Percentiles rank a stretch among this genome's conserved stretches.
Evolutionary conservation across 805 yeast species (phyloP).

Genomic region (Barnettozyma wickerhamii): DNA sequence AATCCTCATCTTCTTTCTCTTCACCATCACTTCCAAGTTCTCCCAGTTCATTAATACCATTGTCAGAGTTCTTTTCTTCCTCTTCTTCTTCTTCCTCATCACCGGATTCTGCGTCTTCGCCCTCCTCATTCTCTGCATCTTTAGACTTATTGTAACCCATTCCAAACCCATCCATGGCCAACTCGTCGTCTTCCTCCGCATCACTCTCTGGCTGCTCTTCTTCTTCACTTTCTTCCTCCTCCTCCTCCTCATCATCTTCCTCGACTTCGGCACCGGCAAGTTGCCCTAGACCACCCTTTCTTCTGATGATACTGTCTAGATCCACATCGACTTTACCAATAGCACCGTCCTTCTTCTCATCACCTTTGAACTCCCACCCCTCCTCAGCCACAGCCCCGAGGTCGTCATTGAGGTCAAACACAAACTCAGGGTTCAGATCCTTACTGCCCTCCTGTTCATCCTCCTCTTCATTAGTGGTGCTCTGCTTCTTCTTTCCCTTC

Average conservation of each 20-base stretch:
- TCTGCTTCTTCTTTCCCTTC: slow-evolving; percentile 22
- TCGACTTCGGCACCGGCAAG: slow-evolving; percentile 42
- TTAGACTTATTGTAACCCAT: slow-evolving; percentile 25
- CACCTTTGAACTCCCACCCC: slow-evolving; percentile 83
- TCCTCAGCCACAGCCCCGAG: slow-evolving; percentile 45
- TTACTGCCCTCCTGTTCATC: slow-evolving; percentile 38
- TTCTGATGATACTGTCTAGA: slow-evolving; percentile 78
- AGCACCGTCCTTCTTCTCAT: slow-evolving; percentile 26
- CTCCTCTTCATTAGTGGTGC: slow-evolving; percentile 23
- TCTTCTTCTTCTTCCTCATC: slow-evolving; percentile 33
- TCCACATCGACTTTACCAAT: slow-evolving; percentile 59
- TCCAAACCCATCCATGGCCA: slow-evolving; percentile 44
- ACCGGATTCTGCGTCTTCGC: slow-evolving; percentile 26
- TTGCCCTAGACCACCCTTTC: slow-evolving; percentile 74
- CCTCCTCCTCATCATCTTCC: slow-evolving; percentile 34
- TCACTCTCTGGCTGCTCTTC: slow-evolving; percentile 31
- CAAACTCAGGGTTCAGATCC: slow-evolving; percentile 70
- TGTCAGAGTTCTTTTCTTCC: slow-evolving; percentile 29
- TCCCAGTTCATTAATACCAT: too few species aligned
- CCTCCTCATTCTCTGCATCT: slow-evolving; percentile 26
- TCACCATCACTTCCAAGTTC: slow-evolving; percentile 27
- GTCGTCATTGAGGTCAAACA: slow-evolving; percentile 61
- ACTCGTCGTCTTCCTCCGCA: slow-evolving; percentile 35
- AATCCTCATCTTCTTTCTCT: slow-evolving; percentile 45
- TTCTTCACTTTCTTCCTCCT: slow-evolving; percentile 40